Evolutionary conservation across 768 basidiomycete genomes (phyloP).

Genomic region (Mycena floridula): DNA sequence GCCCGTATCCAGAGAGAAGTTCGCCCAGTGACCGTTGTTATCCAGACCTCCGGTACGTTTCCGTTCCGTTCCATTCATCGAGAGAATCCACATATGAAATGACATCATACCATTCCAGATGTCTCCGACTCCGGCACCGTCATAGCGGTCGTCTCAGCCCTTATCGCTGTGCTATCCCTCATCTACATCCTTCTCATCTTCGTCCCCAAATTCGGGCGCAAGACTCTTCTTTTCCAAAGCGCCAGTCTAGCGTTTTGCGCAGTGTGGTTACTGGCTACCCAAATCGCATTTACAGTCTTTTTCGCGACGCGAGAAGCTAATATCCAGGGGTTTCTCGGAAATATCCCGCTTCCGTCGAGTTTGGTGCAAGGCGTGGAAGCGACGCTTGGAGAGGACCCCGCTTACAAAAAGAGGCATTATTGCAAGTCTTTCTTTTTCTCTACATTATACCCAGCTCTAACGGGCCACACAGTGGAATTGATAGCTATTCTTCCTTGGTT

Average conservation of each 20-base stretch:
- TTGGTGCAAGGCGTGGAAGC: slow-evolving; percentile 25
- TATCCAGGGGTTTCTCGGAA: slow-evolving; percentile 28
- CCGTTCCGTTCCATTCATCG: too few relatives aligned
- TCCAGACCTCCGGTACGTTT: too few relatives aligned
- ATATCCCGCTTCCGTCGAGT: slow-evolving; percentile 21
- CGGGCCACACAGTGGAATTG: slow-evolving; percentile 27
- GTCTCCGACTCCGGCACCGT: slow-evolving; percentile 32
- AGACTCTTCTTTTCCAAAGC: too few relatives aligned
- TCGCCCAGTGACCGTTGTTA: too few relatives aligned
- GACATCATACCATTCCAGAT: too few relatives aligned
- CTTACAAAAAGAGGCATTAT: slow-evolving; percentile 30
- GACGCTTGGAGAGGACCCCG: slow-evolving; percentile 26
- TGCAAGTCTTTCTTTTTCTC: too few relatives aligned
- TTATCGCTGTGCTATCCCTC: slow-evolving; percentile 25
- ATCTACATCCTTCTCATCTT: slow-evolving; percentile 18
- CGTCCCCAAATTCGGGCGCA: too few relatives aligned
- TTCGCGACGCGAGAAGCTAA: slow-evolving; percentile 32
- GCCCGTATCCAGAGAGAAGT: too few relatives aligned
- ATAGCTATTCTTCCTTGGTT: slow-evolving; percentile 35
- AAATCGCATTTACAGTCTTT: slow-evolving; percentile 38
- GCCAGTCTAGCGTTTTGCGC: too few relatives aligned
- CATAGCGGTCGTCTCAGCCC: slow-evolving; percentile 26
- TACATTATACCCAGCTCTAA: too few relatives aligned
- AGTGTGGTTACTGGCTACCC: slow-evolving; percentile 38
- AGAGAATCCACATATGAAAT: too few relatives aligned